Percentiles rank a stretch among this genome's conserved stretches.
These are phyloP conservation scores for Penicillium cosmopolitanum DNA, from an alignment of 495 filamentous ascomycete species.

Conservation along the genomic window DNA sequence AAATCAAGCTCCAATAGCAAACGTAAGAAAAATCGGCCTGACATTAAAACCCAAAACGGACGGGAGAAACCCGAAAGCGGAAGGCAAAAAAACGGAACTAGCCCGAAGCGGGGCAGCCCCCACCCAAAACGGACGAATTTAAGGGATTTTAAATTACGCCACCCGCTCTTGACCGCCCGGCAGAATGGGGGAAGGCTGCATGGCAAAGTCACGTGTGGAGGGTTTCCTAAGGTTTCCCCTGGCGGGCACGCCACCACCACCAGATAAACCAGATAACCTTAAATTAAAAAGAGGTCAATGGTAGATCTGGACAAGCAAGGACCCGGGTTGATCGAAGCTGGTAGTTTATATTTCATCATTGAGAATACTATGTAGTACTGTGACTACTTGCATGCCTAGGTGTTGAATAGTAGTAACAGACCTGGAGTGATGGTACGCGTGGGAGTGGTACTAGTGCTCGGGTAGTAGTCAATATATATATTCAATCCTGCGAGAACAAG, in stretches of 20 bases:
- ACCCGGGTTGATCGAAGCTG: background rate
- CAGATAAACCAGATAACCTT: background rate
- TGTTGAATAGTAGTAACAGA: too few species aligned
- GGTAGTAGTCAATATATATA: background rate
- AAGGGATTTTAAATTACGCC: background rate
- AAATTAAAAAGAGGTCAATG: background rate
- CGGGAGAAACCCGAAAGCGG: background rate
- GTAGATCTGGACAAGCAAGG: background rate
- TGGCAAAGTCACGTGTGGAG: background rate
- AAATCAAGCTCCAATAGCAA: background rate
- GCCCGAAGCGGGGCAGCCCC: background rate
- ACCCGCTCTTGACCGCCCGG: background rate
- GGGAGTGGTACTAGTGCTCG: too few species aligned
- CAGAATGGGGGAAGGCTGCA: background rate
- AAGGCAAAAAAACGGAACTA: conserved; percentile 1
- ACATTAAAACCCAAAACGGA: background rate
- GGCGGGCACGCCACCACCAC: conserved; percentile 1
- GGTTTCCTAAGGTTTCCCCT: background rate
- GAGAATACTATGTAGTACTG: background rate
- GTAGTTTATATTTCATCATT: too few species aligned
- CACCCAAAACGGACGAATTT: background rate
- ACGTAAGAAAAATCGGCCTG: background rate
- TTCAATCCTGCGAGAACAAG: background rate
- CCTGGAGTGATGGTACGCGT: background rate
- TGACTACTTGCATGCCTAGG: too few species aligned